Percentiles rank a stretch among this genome's conserved stretches.
phyloP scores from a whole-genome alignment of 1,284 basidiomycete genomes.

The Phellinidium pouzarii region DNA sequence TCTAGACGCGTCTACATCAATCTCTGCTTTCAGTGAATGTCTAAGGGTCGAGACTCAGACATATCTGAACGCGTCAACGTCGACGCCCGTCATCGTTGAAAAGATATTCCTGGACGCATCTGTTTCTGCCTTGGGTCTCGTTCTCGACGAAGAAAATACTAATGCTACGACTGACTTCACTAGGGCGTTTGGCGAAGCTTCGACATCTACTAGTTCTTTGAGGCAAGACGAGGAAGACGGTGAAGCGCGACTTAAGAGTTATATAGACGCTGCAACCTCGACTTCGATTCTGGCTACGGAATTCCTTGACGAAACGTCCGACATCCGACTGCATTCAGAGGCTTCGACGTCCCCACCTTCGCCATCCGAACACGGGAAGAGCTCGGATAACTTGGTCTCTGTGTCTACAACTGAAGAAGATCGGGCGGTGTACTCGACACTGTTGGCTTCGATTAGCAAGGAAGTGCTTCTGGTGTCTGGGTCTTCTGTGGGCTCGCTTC shows the following conservation, averaged over 20 bases:
- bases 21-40: background rate
- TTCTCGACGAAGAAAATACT: background rate
- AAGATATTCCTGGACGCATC: background rate
- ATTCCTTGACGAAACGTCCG: background rate
- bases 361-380: background rate
- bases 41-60: background rate
- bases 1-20: too few relatives aligned
- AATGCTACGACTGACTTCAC: background rate
- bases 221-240: too few relatives aligned
- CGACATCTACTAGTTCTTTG: background rate
- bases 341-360: background rate
- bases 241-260: too few relatives aligned
- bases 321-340: background rate
- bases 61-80: background rate
- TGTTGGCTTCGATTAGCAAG: background rate
- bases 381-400: background rate
- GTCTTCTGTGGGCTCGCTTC: background rate
- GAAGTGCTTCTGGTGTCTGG: background rate
- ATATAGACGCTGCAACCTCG: background rate
- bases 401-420: too few relatives aligned
- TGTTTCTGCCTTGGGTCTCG: background rate
- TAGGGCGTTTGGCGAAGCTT: background rate
- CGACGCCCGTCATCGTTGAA: background rate
- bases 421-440: too few relatives aligned
- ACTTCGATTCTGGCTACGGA: background rate